Evolutionary conservation across 2,329 filamentous ascomycete species (phyloP).

Genomic region (Microsporum canis): DNA sequence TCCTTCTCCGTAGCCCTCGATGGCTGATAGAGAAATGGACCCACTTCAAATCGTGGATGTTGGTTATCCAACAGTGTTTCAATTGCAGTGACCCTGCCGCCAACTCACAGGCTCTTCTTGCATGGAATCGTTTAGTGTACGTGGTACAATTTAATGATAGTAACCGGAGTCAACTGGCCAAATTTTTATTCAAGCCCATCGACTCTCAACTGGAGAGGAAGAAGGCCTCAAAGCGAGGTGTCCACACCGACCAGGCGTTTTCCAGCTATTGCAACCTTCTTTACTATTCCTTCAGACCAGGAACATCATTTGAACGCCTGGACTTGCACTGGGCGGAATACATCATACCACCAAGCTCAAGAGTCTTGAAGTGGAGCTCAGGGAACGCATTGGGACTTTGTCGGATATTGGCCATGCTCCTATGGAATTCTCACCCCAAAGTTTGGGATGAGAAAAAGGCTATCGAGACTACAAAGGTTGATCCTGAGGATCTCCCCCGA

Average conservation of each 20-base stretch:
- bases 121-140: conserved; percentile 78
- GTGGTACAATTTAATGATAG: conserved; percentile 54
- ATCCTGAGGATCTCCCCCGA: conserved; percentile 65
- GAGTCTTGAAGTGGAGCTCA: conserved; percentile 40
- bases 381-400: conserved; percentile 51
- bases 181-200: conserved; percentile 58
- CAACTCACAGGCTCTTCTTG: conserved; percentile 65
- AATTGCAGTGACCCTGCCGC: conserved; percentile 62
- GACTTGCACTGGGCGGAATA: conserved; percentile 70
- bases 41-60: conserved; percentile 62
- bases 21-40: conserved; percentile 55
- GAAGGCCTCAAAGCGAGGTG: conserved; percentile 39
- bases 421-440: conserved; percentile 40
- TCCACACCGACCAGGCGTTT: conserved; percentile 45
- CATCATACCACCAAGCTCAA: conserved; percentile 52
- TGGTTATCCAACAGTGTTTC: conserved; percentile 70
- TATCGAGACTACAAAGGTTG: conserved; percentile 46
- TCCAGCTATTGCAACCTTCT: conserved; percentile 68
- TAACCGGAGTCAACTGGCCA: conserved; percentile 45
- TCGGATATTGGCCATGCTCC: conserved; percentile 60
- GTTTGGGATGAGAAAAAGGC: conserved; percentile 67
- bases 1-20: conserved; percentile 58
- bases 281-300: conserved; percentile 71
- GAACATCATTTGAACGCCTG: conserved; percentile 51
- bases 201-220: conserved; percentile 57